Evolutionary conservation across 2,329 filamentous ascomycete genomes (phyloP), one percentile per base, ranked within the genome.

Genomic region (Sclerotinia glacialis): DNA sequence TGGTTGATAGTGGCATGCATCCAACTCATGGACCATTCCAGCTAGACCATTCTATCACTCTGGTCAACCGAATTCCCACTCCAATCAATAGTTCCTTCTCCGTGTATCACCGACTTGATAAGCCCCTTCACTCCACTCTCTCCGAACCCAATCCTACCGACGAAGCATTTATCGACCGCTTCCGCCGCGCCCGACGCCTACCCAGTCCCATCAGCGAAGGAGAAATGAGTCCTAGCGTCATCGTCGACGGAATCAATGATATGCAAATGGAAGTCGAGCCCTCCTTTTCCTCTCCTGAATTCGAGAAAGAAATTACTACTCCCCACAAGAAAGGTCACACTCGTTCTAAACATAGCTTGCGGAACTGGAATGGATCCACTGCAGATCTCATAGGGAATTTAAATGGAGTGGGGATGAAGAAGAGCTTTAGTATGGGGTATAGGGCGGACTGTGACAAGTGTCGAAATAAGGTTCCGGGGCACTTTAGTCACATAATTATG

Each of bases 391-490:
- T 69, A 21, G 49, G 71, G 11, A 53, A 52, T 52, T 56, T 66
- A 26, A 68, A 59, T 58, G 65, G 66, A 14, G 53, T 61, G 14
- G 85, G 85, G 70, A 86, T 86, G 83, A 90, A 89, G 78, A 86
- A 85, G 76, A 86, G 84, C 69, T 89, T 93, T 76, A 90, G 89
- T 73, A 92, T 93, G 85, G 90, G 90, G 61, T 93, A 89, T 78
- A 82, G 90, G 69, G 83, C 87, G 16, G 90, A 92, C 77, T 93
- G 90, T 75, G 89, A 92, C 69, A 92, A 92, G 77, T 93, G 90
- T 78, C 84, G 83, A 54, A 82, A 85, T 75, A 90, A 88, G 75
- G 88, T 92, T 9, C 90, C 90, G 0, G 90, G 90, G 1, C 90
- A 93, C 76, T 93, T 92, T 75, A 92, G 90, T 74, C 90, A 93